These are phyloP conservation scores for Cerrena zonata DNA, from an alignment of 1,284 basidiomycete genomes.

Conservation along the genomic window DNA sequence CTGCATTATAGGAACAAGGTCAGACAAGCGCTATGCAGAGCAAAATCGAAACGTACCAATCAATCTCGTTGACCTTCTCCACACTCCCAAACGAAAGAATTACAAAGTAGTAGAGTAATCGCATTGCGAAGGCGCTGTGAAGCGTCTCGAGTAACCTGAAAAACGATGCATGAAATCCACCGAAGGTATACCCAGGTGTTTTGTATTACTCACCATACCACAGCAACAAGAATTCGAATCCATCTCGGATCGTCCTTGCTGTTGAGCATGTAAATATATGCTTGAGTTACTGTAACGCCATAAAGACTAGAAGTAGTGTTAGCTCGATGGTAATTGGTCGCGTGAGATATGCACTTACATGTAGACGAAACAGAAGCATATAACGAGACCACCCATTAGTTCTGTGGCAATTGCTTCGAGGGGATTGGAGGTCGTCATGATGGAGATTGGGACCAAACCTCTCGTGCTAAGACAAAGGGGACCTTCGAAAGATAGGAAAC, in stretches of 20 bases:
- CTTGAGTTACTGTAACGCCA: conserved; percentile 2
- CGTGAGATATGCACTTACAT: not conserved
- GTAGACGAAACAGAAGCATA: conserved; percentile 1
- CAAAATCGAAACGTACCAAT: not conserved
- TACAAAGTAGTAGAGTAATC: not conserved
- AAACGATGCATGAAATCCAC: no score
- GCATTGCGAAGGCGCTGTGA: conserved; percentile 3
- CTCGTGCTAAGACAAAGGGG: not conserved
- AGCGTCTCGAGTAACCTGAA: conserved; percentile 2
- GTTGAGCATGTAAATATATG: conserved; percentile 2
- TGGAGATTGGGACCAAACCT: not conserved
- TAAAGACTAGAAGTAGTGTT: conserved; percentile 1
- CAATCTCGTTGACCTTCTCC: not conserved
- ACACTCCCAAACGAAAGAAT: not conserved
- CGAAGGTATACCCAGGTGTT: no score
- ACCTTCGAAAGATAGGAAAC: not conserved
- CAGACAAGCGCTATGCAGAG: not conserved
- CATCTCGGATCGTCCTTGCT: not conserved
- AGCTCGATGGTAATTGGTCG: not conserved
- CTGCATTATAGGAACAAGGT: not conserved
- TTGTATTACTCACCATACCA: not conserved
- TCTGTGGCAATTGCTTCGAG: not conserved
- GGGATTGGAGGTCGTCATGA: not conserved
- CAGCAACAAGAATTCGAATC: not conserved
- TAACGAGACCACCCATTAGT: conserved; percentile 3